Percentiles rank a stretch among this genome's conserved stretches.
Conservation (phyloP, 2,329 filamentous ascomycete genomes). For the Colletotrichum ledebouriae region DNA sequence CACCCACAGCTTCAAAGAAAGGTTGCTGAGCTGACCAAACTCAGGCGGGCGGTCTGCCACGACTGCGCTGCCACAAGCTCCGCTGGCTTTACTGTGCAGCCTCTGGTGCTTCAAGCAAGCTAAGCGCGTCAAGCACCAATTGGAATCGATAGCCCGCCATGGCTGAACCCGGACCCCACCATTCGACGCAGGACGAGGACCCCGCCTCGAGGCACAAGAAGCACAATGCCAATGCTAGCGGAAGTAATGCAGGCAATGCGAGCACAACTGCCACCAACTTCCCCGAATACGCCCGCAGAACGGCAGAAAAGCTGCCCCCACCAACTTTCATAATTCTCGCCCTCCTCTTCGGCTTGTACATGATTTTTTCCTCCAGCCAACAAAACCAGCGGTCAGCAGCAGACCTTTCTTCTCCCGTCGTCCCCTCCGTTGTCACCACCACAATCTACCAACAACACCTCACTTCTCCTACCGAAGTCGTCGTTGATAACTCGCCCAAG, state of each 20-base stretch:
- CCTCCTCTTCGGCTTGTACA: slow-evolving; percentile 53
- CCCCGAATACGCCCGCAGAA: slow-evolving; percentile 45
- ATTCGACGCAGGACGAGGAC: slow-evolving; percentile 47
- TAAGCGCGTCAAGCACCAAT: slow-evolving; percentile 14
- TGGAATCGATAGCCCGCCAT: slow-evolving; percentile 43
- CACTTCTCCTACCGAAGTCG: slow-evolving; percentile 42
- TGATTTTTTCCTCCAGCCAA: slow-evolving; percentile 51
- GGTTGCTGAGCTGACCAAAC: slow-evolving; percentile 24
- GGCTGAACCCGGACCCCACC: slow-evolving; percentile 49
- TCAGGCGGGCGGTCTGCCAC: slow-evolving; percentile 12
- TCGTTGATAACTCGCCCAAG: slow-evolving; percentile 54
- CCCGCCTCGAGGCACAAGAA: slow-evolving; percentile 49
- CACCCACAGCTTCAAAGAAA: not conserved
- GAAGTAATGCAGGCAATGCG: slow-evolving; percentile 12
- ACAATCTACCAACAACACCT: slow-evolving; percentile 45
- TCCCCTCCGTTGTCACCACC: slow-evolving; percentile 40
- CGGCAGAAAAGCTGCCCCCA: slow-evolving; percentile 58
- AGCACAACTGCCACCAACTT: slow-evolving; percentile 22
- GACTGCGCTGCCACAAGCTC: slow-evolving; percentile 16
- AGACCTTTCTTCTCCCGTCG: slow-evolving; percentile 46
- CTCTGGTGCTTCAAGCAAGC: slow-evolving; percentile 8
- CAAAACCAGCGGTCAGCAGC: slow-evolving; percentile 43
- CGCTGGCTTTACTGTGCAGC: slow-evolving; percentile 21
- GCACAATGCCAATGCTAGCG: slow-evolving; percentile 34
- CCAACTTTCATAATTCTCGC: slow-evolving; percentile 58